phyloP scores from a whole-genome alignment of 2,329 filamentous ascomycete genomes.

The Zasmidium cellare region DNA sequence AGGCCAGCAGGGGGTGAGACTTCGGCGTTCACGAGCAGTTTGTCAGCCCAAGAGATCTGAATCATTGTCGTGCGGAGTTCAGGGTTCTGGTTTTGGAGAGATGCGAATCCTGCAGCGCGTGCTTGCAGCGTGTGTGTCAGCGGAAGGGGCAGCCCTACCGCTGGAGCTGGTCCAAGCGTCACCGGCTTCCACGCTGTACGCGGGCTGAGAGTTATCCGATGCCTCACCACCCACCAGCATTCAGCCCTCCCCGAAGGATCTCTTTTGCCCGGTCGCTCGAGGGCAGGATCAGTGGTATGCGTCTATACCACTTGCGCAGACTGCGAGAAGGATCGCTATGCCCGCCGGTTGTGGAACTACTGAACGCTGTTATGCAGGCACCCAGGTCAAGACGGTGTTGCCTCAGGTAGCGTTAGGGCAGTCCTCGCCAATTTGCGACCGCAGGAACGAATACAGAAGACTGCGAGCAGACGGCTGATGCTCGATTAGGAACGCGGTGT shows the following conservation, averaged over 20 bases:
- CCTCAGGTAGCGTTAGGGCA: not conserved
- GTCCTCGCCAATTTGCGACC: not conserved
- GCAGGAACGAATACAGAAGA: not conserved
- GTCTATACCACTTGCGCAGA: not conserved
- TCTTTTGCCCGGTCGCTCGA: not conserved
- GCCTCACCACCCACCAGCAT: not conserved
- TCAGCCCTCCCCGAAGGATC: not conserved
- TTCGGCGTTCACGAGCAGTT: constrained; percentile 5
- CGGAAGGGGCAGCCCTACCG: not conserved
- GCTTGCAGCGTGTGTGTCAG: not conserved
- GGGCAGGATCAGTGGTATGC: not conserved
- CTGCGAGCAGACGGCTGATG: not conserved
- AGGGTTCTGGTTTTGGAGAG: not conserved
- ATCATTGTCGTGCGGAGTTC: not conserved
- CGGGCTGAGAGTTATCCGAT: not conserved
- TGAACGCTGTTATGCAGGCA: not conserved
- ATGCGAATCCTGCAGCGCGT: not conserved
- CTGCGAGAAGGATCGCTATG: not conserved
- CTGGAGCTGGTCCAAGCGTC: not conserved
- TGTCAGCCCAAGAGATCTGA: constrained; percentile 2
- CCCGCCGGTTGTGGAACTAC: not conserved
- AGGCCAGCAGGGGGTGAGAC: not conserved
- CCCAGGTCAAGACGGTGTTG: not conserved
- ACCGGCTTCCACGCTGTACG: not conserved
- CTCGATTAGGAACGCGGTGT: not conserved